Base-by-base conservation (phyloP, 768 basidiomycete genomes). In the Agaricus sinodeliciosus region DNA sequence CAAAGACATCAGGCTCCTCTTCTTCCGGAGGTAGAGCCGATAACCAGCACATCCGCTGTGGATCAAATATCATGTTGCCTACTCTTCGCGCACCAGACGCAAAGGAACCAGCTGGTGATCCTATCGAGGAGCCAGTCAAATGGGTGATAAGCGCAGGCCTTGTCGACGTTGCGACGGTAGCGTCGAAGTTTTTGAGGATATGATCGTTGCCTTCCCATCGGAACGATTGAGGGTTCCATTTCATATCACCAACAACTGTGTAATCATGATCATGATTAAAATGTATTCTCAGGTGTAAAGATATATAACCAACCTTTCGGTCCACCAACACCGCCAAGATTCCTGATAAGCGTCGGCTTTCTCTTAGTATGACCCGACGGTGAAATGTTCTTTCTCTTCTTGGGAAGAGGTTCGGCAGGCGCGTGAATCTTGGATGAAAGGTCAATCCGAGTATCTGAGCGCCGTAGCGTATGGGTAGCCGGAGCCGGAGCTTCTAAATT, bases 191-290 rank as follows among this genome's bases (percentile, higher is more conserved):
- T 54, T 88, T 85, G 27, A 97, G 76, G 13, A 83, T 81, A 54
- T 88, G 84, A 58, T 99, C 95, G 67, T 99, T 98, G 48, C 95
- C 95, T 74, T 99, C 95, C 95, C 95, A 99, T 34, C 91, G 86
- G 13, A 89, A 79, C 2, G 83, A 84, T 15, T 70, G 72, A 37
- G 95, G 94, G 68, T 99, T 98, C 90, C 93, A 99, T 62, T 82
- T 89, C 95, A 99, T 99, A 50, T 94, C 91, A 18, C 93, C 94
- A 53, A 95, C 81, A 43, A 92, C 95, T 95, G 62, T 39, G 37
- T 39, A 39, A 16, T 12, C 4, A 31, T 2, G 31, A 31, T 31
- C 7, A 31, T 31, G 31, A 31, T 31, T 31, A 31, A 31, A 31
- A 1, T 7, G 31, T 31, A 5, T 11, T 8, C 7, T 31, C 31